These are phyloP conservation scores for Candida ovalis DNA, from an alignment of 805 yeast species.

Conservation along the genomic window DNA sequence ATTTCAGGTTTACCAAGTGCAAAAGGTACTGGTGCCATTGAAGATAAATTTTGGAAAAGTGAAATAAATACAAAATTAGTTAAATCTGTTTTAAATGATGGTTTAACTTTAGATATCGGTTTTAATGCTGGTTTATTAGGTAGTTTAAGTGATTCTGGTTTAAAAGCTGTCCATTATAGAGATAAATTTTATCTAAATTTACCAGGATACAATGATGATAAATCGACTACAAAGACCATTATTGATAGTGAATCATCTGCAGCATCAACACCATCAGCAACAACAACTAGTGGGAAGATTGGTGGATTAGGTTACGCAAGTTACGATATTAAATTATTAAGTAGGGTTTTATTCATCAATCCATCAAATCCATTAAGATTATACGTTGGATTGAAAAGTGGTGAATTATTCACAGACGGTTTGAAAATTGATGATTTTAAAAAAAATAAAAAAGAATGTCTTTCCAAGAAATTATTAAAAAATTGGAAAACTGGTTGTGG, in stretches of 20 bases:
- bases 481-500: conserved; percentile 33
- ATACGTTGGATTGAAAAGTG: conserved; percentile 65
- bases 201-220: conserved; percentile 14
- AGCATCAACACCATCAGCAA: too few species aligned
- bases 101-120: conserved; percentile 47
- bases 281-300: conserved; percentile 9
- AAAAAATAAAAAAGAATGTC: background rate
- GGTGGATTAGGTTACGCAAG: conserved; percentile 28
- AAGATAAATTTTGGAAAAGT: conserved; percentile 36
- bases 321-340: conserved; percentile 35
- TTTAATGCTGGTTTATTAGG: conserved; percentile 54
- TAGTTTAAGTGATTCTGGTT: conserved; percentile 31
- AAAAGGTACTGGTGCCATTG: conserved; percentile 7
- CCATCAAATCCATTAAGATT: conserved; percentile 51
- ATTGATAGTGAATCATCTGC: too few species aligned
- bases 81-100: conserved; percentile 40
- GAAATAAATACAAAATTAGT: conserved; percentile 29
- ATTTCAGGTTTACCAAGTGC: conserved; percentile 32
- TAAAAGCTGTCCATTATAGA: conserved; percentile 48
- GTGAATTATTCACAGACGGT: conserved; percentile 41
- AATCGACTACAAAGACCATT: too few species aligned
- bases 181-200: conserved; percentile 73
- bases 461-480: conserved; percentile 3
- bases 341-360: conserved; percentile 53
- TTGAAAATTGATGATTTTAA: conserved; percentile 14